Evolutionary conservation across 164 flowering plant species (phyloP), one percentile per base, ranked within the genome.

Genomic region (Annona squamosa): DNA sequence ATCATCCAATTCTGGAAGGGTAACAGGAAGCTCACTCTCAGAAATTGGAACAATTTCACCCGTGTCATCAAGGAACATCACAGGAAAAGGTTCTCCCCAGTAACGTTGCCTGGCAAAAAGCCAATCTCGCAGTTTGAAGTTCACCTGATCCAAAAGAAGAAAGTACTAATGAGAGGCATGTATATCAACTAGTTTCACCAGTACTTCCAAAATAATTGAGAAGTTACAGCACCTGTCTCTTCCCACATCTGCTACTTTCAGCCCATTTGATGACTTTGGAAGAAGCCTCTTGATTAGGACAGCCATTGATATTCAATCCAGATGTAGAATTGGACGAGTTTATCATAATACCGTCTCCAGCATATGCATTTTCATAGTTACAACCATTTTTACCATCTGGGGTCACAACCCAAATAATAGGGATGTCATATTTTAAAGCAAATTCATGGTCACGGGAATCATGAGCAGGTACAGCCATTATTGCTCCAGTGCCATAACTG

Each of bases 391-490:
- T 84, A 74, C 76, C 83, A 73, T 81, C 82, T 68, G 94, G 85
- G 48, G 41, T 77, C 74, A 95, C 97, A 72, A 95, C 99, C 85
- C 88, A 79, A 73, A 77, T 59, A 18, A 92, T 77, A 61, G 91
- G 89, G 57, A 95, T 87, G 68, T 83, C 83, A 82, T 86, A 92
- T 82, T 91, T 91, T 66, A 79, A 48, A 69, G 99, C 98, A 86
- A 95, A 95, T 66, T 91, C 98, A 78, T 89, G 78, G 77, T 95
- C 99, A 70, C 98, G 91, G 59, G 85, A 77, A 78, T 95, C 98
- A 82, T 95, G 99, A 43, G 96, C 99, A 74, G 99, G 99, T 56
- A 95, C 99, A 79, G 98, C 98, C 97, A 95, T 95, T 75, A 95
- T 92, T 81, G 99, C 97, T 79, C 99, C 99, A 9, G 98, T 92